Base-by-base conservation (phyloP, 2,329 filamentous ascomycete genomes). In the Xylaria digitata region DNA sequence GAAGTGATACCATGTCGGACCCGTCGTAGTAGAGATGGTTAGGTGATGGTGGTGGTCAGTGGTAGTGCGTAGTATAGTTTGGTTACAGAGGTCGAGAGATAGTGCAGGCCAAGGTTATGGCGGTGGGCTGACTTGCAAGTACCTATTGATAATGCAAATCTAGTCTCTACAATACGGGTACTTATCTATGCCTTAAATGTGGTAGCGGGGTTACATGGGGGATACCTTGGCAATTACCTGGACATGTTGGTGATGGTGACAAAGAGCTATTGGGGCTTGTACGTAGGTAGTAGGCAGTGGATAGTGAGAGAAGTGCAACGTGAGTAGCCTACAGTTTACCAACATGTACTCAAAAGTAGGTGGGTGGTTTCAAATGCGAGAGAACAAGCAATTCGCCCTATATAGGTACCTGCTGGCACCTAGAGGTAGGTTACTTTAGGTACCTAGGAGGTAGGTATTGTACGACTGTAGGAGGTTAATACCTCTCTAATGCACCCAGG, bases 1-100 rank as follows among this genome's bases (percentile, higher is more conserved):
- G 54, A n/a, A 32, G 59, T 53, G 49, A 59, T 63, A 66, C 48
- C 53, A 63, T 34, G 59, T 60, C 21, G 32, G 56, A 50, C 42
- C 42, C 50, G 61, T 61, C 37, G 65, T 56, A 42, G 45, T 8
- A 11, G 37, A 53, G 58, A 21, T 34, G 3, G 58, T 26, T 23
- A 15, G 30, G 5, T 32, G 45, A 52, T 45, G 26, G 45, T 26
- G n/a, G 60, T 17, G 19, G n/a, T 11, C 37, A 40, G 34, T 37
- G 34, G 26, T 26, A 5, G 26, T 26, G 26, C 2, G 2, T 5
- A 26, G 26, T 26, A 26, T 26, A 5, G 26, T 26, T 26, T 26
- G 5, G 50, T 46, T 40, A 40, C 17, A 54, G 34, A 43, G 52
- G 15, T 19, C 11, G 32, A 17, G 50, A 43, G 57, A 19, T 62